A percentile compares a stretch with the other conserved stretches of the same genome.
Conservation (phyloP, 2,329 filamentous ascomycete genomes). For the Hypoxylon sp. region DNA sequence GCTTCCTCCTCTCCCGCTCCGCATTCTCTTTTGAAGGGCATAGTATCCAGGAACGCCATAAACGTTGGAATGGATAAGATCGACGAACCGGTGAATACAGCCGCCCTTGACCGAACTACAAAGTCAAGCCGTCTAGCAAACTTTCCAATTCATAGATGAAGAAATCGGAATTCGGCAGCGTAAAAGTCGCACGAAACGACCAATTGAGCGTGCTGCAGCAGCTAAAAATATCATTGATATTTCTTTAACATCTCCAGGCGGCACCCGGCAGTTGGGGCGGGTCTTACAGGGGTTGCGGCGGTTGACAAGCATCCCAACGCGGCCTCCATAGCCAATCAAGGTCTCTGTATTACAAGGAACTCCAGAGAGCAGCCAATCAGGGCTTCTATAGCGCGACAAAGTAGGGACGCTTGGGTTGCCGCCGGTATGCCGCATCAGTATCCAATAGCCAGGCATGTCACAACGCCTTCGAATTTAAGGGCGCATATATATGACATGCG, state of each 20-base stretch:
- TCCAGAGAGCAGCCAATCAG: conserved; percentile 37
- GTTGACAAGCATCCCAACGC: conserved; percentile 23
- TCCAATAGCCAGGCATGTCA: conserved; percentile 32
- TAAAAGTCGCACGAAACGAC: conserved; percentile 17
- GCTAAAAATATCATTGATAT: conserved; percentile 27
- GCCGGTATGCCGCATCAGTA: conserved; percentile 18
- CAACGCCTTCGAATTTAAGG: conserved; percentile 15
- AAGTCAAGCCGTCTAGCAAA: neutral
- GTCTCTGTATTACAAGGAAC: conserved; percentile 27
- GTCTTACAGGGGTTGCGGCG: conserved; percentile 36
- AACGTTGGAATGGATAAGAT: neutral
- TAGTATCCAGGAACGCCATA: no score
- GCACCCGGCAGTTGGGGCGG: conserved; percentile 7
- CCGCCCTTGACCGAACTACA: neutral
- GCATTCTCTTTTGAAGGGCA: no score
- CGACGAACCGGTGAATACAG: neutral
- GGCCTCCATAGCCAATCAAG: conserved; percentile 39
- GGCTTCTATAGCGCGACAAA: neutral
- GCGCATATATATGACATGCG: conserved; percentile 12
- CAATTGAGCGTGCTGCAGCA: conserved; percentile 12
- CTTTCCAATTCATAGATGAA: neutral
- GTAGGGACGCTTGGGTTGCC: conserved; percentile 27
- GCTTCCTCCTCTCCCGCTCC: no score
- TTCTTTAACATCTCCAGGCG: conserved; percentile 20
- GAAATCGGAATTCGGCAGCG: conserved; percentile 21